Evolutionary conservation across 2,329 filamentous ascomycete genomes (phyloP).

Genomic region (Ceratocystis alfenasii): DNA sequence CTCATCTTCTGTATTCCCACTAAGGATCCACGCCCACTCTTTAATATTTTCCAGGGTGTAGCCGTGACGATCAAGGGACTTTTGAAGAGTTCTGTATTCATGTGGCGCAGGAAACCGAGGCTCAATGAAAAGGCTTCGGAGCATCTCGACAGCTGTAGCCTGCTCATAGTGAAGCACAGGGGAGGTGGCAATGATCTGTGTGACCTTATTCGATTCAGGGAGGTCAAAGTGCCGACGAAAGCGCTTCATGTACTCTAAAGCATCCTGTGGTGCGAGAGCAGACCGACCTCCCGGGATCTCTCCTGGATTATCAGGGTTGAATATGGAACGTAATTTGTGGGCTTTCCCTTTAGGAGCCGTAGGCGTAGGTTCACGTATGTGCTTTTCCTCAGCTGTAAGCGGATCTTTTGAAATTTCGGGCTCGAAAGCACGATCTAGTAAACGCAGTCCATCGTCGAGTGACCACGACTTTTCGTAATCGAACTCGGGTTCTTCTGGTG

Average conservation of each 20-base stretch:
- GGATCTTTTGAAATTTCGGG: background rate
- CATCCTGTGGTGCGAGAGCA: background rate
- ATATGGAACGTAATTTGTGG: background rate
- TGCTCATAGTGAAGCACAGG: slow-evolving; percentile 11
- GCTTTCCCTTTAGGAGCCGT: background rate
- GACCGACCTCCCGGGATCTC: background rate
- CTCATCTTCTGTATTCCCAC: slow-evolving; percentile 16
- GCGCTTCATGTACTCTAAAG: slow-evolving; percentile 19
- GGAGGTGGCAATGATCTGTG: slow-evolving; percentile 3
- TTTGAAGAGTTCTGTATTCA: slow-evolving; percentile 5
- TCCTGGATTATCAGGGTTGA: slow-evolving; percentile 4
- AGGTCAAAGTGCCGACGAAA: slow-evolving; percentile 4
- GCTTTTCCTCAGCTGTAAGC: slow-evolving; percentile 12
- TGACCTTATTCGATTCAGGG: slow-evolving; percentile 7
- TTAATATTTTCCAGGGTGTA: slow-evolving; percentile 11
- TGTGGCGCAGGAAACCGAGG: background rate
- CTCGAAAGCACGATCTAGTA: background rate
- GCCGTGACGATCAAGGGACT: background rate
- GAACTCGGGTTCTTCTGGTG: background rate
- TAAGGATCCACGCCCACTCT: slow-evolving; percentile 17
- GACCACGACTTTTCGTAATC: slow-evolving; percentile 19
- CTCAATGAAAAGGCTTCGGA: slow-evolving; percentile 6
- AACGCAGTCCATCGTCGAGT: slow-evolving; percentile 11
- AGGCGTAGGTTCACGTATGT: background rate
- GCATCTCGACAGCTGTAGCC: slow-evolving; percentile 13